Evolutionary conservation across 768 basidiomycete genomes (phyloP), one percentile per base, ranked within the genome.

Genomic region (Mycena filopes): DNA sequence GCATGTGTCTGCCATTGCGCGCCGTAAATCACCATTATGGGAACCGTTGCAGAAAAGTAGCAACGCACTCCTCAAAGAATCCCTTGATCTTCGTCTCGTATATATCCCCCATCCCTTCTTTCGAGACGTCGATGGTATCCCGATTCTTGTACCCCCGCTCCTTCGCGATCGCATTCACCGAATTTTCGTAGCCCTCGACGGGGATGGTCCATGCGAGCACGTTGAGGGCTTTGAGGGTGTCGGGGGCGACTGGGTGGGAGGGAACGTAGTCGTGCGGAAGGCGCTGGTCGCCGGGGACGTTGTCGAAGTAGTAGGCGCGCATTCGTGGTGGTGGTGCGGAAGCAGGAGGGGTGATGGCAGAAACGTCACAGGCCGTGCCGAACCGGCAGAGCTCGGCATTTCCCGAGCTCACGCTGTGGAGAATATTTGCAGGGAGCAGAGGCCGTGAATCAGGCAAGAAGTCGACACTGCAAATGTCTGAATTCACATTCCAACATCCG

Each of bases 11-110:
- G 69, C 23, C 63, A 53, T 50, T 41, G 16, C 3, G n/a, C n/a
- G n/a, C n/a, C n/a, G 23, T 21, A n/a, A 12, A 51, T 31, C 20
- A 11, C 10, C 10, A 36, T 36, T 36, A 10, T 36, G 15, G 4
- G 15, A 4, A 11, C 4, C 16, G 55, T 48, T 29, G 5, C 26
- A 28, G 31, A 48, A 63, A 10, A 28, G 59, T 89, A 65, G 7
- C 36, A 9, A 36, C 36, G 10, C 70, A 94, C 93, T 96, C 94
- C 57, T 90, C 83, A 71, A 93, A 96, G 78, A 97, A 96, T 0
- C 74, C 82, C 74, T 92, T 91, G 74, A 97, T 85, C 78, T 92
- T 95, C 25, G 82, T 73, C 71, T 98, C 95, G 77, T 94, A 97
- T 10, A 64, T 33, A 23, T 93, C 93, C 1, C 95, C 96, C 50